A percentile compares a stretch with the other conserved stretches of the same genome.
Evolutionary conservation across 192 early-diverging fungal genomes (phyloP).

Genomic region (Rhizophagus sp.): DNA sequence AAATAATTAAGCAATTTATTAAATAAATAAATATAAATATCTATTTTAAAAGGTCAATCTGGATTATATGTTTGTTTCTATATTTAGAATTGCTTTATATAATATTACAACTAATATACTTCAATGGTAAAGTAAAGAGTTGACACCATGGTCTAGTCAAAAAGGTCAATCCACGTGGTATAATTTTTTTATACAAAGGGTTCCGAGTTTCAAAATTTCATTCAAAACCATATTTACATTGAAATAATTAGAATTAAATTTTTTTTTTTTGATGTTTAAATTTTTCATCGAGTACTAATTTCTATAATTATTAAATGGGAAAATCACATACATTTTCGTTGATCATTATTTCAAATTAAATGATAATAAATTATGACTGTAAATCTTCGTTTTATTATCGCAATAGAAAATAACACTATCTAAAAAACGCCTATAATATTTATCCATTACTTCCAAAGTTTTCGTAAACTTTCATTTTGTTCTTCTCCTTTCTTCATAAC

Average conservation of each 20-base stretch:
- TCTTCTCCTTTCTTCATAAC: conserved; percentile 99
- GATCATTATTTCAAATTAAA: not conserved
- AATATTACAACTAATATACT: not conserved
- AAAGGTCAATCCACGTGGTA: not conserved
- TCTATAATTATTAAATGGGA: not conserved
- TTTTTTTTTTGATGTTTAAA: too few relatives aligned
- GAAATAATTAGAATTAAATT: too few relatives aligned
- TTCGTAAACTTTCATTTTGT: conserved; percentile 94
- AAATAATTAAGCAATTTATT: not conserved
- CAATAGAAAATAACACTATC: not conserved
- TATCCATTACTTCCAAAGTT: conserved; percentile 88
- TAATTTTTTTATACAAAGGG: not conserved
- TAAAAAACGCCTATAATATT: not conserved
- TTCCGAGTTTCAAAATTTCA: too few relatives aligned
- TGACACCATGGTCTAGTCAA: not conserved
- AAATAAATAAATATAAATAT: too few relatives aligned
- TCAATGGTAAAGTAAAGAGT: not conserved
- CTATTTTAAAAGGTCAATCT: too few relatives aligned
- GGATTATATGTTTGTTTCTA: not conserved
- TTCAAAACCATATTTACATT: too few relatives aligned
- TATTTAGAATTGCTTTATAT: not conserved
- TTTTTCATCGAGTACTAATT: too few relatives aligned
- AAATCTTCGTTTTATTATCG: not conserved
- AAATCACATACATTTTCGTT: not conserved
- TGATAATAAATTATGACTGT: not conserved